Percentiles rank a stretch among this genome's conserved stretches.
Evolutionary conservation across 352 stramenopile genomes (phyloP).

Genomic region (Phytophthora colocasiae): DNA sequence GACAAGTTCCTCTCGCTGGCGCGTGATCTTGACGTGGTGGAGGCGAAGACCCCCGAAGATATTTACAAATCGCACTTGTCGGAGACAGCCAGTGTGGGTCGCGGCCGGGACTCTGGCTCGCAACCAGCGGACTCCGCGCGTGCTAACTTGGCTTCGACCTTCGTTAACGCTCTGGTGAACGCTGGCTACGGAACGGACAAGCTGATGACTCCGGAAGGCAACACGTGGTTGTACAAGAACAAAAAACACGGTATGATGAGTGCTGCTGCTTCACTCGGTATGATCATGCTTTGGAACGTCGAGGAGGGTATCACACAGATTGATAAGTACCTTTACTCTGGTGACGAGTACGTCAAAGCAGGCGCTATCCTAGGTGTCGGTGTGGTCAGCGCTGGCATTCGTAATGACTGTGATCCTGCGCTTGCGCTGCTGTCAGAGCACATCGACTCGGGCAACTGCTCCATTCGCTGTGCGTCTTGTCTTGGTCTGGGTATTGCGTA

Average conservation of each 20-base stretch:
- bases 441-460: slow-evolving; percentile 94
- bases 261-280: slow-evolving; percentile 96
- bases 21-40: slow-evolving; percentile 97
- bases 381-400: slow-evolving; percentile 93
- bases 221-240: slow-evolving; percentile 99
- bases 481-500: slow-evolving; percentile 98
- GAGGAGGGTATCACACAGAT: slow-evolving; percentile 99
- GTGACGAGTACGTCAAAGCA: slow-evolving; percentile 98
- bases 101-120: slow-evolving; percentile 67
- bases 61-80: slow-evolving; percentile 99
- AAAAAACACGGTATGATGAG: slow-evolving; percentile 99
- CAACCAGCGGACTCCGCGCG: slow-evolving; percentile 96
- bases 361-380: slow-evolving; percentile 98
- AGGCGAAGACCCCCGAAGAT: slow-evolving; percentile 97
- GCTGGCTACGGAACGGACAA: slow-evolving; percentile 98
- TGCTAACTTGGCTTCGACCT: slow-evolving; percentile 98
- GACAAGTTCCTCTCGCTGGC: slow-evolving; percentile 97
- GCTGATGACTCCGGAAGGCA: slow-evolving; percentile 93
- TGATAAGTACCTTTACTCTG: slow-evolving; percentile 99
- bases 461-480: slow-evolving; percentile 95
- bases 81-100: slow-evolving; percentile 92
- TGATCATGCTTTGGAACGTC: slow-evolving; percentile 99
- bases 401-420: slow-evolving; percentile 98
- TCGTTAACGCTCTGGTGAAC: slow-evolving; percentile 99
- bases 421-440: slow-evolving; percentile 98